These are phyloP conservation scores for Mortierella sp. DNA, from an alignment of 371 early-diverging fungal species.

Conservation along the genomic window DNA sequence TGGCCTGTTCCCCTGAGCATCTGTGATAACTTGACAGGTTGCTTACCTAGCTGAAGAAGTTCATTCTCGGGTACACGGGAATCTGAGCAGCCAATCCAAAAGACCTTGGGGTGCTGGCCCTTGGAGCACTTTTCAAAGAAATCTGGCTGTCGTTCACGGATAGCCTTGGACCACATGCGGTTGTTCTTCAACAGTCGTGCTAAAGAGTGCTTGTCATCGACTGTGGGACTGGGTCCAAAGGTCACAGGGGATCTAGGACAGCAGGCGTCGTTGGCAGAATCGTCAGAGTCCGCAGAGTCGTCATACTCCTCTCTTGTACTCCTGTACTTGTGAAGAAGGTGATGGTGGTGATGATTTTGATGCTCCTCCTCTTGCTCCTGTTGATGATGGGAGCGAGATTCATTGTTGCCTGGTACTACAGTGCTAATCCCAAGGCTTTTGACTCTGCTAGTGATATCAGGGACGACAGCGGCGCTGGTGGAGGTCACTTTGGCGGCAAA, in stretches of 20 bases:
- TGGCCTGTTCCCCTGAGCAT: too few relatives aligned
- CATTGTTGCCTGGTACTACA: not conserved
- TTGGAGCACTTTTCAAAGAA: conserved; percentile 70
- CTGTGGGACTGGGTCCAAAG: conserved; percentile 40
- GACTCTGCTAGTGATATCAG: conserved; percentile 17
- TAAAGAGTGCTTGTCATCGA: conserved; percentile 26
- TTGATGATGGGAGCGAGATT: not conserved
- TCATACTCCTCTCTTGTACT: conserved; percentile 1
- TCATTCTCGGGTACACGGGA: conserved; percentile 87
- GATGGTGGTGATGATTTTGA: conserved; percentile 17
- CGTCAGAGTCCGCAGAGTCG: conserved; percentile 6
- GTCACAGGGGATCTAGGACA: conserved; percentile 45
- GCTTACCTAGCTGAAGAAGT: conserved; percentile 60
- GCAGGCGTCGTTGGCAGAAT: conserved; percentile 30
- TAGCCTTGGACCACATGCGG: conserved; percentile 64
- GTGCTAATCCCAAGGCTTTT: conserved; percentile 2
- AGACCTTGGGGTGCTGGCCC: conserved; percentile 86
- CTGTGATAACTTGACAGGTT: too few relatives aligned
- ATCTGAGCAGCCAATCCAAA: conserved; percentile 96
- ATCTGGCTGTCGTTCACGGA: conserved; percentile 54
- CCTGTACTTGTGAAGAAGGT: conserved; percentile 34
- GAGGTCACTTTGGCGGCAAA: not conserved
- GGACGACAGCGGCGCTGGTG: conserved; percentile 1
- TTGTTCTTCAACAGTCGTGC: conserved; percentile 55
- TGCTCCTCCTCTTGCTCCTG: not conserved